A percentile compares a stretch with the other conserved stretches of the same genome.
These are phyloP conservation scores for Globisporangium splendens DNA, from an alignment of 352 stramenopile species.

Conservation along the genomic window DNA sequence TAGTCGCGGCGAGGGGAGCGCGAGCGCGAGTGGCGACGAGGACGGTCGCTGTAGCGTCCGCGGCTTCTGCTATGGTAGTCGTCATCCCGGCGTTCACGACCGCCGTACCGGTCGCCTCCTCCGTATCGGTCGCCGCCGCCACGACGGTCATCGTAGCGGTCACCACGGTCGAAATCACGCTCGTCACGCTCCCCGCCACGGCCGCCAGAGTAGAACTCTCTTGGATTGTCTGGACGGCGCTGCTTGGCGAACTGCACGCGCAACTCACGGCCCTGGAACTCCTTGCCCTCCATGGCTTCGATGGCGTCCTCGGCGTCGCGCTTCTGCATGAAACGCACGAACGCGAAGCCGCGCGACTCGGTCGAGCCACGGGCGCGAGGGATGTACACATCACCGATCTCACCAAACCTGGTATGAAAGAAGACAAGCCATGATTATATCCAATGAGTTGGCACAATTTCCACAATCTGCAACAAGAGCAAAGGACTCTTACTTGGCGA, in stretches of 20 bases:
- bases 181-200: slow-evolving; percentile 17
- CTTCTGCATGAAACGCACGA: slow-evolving; percentile 88
- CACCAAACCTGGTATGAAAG: slow-evolving; percentile 31
- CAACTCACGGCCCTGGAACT: slow-evolving; percentile 68
- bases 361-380: slow-evolving; percentile 66
- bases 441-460: neutral
- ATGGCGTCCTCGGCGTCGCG: slow-evolving; percentile 88
- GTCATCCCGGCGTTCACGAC: slow-evolving; percentile 24
- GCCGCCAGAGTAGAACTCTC: slow-evolving; percentile 58
- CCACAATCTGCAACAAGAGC: slow-evolving; percentile 14
- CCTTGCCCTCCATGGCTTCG: slow-evolving; percentile 63
- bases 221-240: slow-evolving; percentile 69
- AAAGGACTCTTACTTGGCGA: slow-evolving; percentile 50
- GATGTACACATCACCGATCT: slow-evolving; percentile 85
- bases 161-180: slow-evolving; percentile 11
- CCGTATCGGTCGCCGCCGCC: slow-evolving; percentile 29
- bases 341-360: slow-evolving; percentile 81
- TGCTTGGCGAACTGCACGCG: slow-evolving; percentile 79
- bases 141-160: slow-evolving; percentile 23
- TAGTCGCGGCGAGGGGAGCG: slow-evolving; percentile 33
- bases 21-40: slow-evolving; percentile 26
- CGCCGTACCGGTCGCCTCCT: slow-evolving; percentile 18
- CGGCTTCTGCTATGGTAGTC: slow-evolving; percentile 14
- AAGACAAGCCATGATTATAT: neutral
- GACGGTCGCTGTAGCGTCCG: slow-evolving; percentile 30